Evolutionary conservation across 202 grass and related monocot species (phyloP).

Genomic region (Carex sylvatica): DNA sequence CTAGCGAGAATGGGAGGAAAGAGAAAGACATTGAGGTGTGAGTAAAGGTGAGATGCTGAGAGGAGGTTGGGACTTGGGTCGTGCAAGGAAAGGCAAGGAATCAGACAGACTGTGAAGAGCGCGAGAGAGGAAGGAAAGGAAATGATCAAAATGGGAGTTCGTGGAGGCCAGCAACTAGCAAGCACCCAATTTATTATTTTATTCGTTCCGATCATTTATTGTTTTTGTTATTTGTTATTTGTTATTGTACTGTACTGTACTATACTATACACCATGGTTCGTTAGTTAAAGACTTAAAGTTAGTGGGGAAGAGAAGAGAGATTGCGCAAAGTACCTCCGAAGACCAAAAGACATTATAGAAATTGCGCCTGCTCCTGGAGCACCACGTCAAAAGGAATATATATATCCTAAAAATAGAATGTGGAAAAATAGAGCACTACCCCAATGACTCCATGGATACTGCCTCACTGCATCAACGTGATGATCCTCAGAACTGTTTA

Average conservation of each 20-base stretch:
- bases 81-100: constrained; percentile 21
- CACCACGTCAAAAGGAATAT: constrained; percentile 5
- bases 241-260: too few species aligned
- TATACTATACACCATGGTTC: neutral
- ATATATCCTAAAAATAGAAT: neutral
- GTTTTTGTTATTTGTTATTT: neutral
- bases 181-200: constrained; percentile 13
- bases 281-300: too few species aligned
- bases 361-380: neutral
- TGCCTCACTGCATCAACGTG: neutral
- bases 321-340: neutral
- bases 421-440: neutral
- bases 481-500: neutral
- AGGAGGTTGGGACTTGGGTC: neutral
- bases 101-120: constrained; percentile 4
- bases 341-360: neutral
- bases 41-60: neutral
- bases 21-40: neutral
- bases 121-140: neutral
- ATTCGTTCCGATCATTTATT: neutral
- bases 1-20: neutral
- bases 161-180: constrained; percentile 23
- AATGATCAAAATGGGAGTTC: constrained; percentile 24
- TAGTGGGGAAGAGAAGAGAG: neutral
- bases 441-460: neutral